Base-by-base conservation (phyloP, 2,329 filamentous ascomycete species). In the Xylariomycetidae sp. region DNA sequence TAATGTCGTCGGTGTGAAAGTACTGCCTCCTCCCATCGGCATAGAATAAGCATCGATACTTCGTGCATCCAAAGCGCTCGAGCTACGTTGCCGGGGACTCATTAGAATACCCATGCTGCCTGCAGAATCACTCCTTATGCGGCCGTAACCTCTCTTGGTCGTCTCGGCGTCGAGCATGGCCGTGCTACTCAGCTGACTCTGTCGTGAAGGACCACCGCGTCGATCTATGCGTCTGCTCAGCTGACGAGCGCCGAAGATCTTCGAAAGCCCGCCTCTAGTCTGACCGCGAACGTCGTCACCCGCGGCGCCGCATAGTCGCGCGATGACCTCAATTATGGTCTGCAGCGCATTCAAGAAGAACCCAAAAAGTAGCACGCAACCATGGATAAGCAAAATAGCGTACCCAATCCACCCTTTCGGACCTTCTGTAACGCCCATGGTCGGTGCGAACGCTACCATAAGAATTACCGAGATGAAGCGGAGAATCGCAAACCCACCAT, bases 381-480 rank as follows among this genome's bases (percentile, higher is more conserved):
- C 89, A 54, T 98, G 92, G 22, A 96, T 75, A 17, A 94, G 61
- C 30, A 98, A 69, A 36, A 97, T 94, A 16, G 82, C 79, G 57
- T 98, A 98, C 23, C 89, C 92, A 46, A 97, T 85, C 92, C 92
- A 98, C 4, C 89, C 88, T 57, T 89, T 94, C 1, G 85, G 69
- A 0, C 83, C 78, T 51, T 94, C 83, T 0, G 76, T 75, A 5
- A 96, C 81, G 15, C 80, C 82, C 3, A 98, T 71, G 1, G 84
- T 83, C 2, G 90, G 88, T 10, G 89, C 79, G 57, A 98, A 98
- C 1, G 89, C 71, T 20, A 88, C 77, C 69, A 85, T 88, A 34
- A 90, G 65, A 34, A 90, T 66, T 29, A 88, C 74, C 0, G 83
- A 83, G 30, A 86, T 63, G 19, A 96, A 81, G 20, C 92, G 80